Evolutionary conservation across 768 basidiomycete genomes (phyloP).

Genomic region (Coprinopsis cinerea): DNA sequence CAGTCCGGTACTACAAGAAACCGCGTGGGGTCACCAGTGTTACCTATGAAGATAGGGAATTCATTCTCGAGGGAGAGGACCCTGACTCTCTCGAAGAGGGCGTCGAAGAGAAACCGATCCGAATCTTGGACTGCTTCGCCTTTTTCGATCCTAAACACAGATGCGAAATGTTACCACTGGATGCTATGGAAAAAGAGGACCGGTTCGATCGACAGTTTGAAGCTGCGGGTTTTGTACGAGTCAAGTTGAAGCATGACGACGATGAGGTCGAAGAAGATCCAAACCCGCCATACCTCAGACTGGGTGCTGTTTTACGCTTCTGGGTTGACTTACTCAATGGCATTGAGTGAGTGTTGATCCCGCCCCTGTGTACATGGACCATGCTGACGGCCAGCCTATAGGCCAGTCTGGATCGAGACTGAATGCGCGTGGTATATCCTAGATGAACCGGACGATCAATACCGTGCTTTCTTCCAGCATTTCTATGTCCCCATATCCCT

Average conservation of each 20-base stretch:
- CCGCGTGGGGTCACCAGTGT: no score
- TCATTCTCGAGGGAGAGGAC: neutral
- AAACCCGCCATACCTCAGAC: conserved; percentile 35
- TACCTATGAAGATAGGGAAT: conserved; percentile 7
- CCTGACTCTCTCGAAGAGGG: neutral
- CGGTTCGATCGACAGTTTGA: conserved; percentile 36
- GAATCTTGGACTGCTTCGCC: conserved; percentile 45
- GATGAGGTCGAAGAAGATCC: conserved; percentile 36
- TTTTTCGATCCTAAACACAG: conserved; percentile 51
- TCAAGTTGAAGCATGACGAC: conserved; percentile 44
- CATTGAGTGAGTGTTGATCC: conserved; percentile 39
- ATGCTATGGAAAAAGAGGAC: conserved; percentile 38
- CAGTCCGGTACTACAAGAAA: no score
- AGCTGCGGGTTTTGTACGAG: conserved; percentile 49
- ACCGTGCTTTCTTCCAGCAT: conserved; percentile 34
- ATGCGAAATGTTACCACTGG: conserved; percentile 43
- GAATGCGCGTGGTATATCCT: conserved; percentile 59
- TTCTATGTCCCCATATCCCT: conserved; percentile 50
- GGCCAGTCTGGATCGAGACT: conserved; percentile 65
- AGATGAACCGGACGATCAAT: conserved; percentile 38
- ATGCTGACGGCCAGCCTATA: conserved; percentile 20
- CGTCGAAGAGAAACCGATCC: conserved; percentile 8
- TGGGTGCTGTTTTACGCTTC: conserved; percentile 42
- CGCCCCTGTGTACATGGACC: neutral
- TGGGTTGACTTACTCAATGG: conserved; percentile 44